phyloP scores from a whole-genome alignment of 176 grass and related monocot genomes.

The Echinochloa phyllopogon region DNA sequence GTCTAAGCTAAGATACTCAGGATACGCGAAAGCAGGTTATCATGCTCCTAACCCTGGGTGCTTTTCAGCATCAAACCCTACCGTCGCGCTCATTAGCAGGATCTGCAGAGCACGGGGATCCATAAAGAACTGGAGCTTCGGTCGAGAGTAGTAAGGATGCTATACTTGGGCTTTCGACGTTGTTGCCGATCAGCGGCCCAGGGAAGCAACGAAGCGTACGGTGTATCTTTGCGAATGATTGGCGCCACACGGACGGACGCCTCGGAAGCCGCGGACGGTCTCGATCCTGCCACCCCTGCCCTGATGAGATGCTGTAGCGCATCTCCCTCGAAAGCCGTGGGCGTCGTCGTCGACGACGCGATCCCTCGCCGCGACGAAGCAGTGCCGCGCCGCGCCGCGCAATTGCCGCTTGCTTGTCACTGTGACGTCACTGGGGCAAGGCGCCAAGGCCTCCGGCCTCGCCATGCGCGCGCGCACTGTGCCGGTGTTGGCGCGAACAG shows the following conservation, averaged over 20 bases:
- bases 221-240: constrained; percentile 22
- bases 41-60: not conserved
- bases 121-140: not conserved
- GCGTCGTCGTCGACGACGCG: not conserved
- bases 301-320: not conserved
- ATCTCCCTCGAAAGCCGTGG: not conserved
- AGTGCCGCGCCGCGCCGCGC: not conserved
- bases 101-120: constrained; percentile 8
- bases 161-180: not conserved
- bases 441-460: not conserved
- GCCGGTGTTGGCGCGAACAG: not conserved
- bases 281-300: not conserved
- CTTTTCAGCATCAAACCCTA: not conserved
- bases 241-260: not conserved
- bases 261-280: not conserved
- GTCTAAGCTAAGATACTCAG: not conserved
- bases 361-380: not conserved
- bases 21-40: constrained; percentile 8
- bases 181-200: not conserved
- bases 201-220: not conserved
- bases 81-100: constrained; percentile 2
- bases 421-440: not conserved
- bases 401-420: not conserved
- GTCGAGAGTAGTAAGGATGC: not conserved
- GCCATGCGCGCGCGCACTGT: not conserved